Evolutionary conservation across 106 monocot genomes (phyloP).

Genomic region (Agapanthus africanus): DNA sequence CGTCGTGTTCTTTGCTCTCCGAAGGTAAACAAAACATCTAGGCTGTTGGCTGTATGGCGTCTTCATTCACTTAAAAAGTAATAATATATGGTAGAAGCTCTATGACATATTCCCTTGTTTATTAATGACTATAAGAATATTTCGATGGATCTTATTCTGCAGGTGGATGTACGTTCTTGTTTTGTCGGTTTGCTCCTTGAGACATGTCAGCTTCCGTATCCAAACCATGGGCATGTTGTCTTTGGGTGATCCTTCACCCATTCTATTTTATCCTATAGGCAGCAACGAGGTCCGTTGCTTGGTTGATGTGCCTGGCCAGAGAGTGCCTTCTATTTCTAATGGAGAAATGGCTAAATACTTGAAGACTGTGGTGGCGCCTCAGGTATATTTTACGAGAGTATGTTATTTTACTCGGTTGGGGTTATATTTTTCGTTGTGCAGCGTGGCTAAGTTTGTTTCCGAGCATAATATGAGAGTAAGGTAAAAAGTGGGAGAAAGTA

Average conservation of each 20-base stretch:
- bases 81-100: too few species aligned
- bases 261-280: constrained; percentile 92
- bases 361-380: constrained; percentile 77
- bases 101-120: neutral
- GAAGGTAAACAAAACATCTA: constrained; percentile 24
- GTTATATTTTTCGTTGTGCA: neutral
- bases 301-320: constrained; percentile 91
- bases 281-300: constrained; percentile 84
- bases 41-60: too few species aligned
- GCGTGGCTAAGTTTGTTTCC: too few species aligned
- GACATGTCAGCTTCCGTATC: constrained; percentile 73
- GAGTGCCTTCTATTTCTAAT: constrained; percentile 66
- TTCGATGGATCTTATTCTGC: constrained; percentile 14
- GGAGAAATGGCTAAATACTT: constrained; percentile 88
- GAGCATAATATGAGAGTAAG: too few species aligned
- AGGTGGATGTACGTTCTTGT: constrained; percentile 75
- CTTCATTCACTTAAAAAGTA: too few species aligned
- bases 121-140: too few species aligned
- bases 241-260: constrained; percentile 77
- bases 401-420: too few species aligned
- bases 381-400: constrained; percentile 59
- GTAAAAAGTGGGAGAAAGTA: too few species aligned
- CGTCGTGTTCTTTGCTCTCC: constrained; percentile 50
- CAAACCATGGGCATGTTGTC: constrained; percentile 79
- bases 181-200: constrained; percentile 83